Percentiles rank a stretch among this genome's conserved stretches.
These are phyloP conservation scores for Geotrichum australiense DNA, from an alignment of 1,139 yeast species.

Conservation along the genomic window DNA sequence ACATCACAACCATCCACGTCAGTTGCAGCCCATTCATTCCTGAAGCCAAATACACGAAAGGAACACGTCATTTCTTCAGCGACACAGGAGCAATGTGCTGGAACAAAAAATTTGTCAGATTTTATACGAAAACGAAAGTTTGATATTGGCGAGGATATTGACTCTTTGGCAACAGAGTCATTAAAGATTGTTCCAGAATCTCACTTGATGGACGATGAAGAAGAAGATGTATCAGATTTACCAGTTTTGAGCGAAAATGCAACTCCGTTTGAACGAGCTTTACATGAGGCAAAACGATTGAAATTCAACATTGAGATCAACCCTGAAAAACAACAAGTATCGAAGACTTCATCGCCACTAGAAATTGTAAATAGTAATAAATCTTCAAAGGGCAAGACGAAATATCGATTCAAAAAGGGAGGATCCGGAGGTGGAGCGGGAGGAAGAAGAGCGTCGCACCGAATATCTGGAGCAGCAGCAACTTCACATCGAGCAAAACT, in stretches of 20 bases:
- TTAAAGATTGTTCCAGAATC: slow-evolving; percentile 28
- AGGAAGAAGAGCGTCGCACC: slow-evolving; percentile 13
- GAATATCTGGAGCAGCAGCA: slow-evolving; percentile 12
- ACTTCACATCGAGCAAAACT: slow-evolving; percentile 8
- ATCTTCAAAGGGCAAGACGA: neutral
- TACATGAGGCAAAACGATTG: slow-evolving; percentile 28
- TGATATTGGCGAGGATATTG: slow-evolving; percentile 22
- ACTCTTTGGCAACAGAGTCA: slow-evolving; percentile 28
- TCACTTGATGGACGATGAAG: slow-evolving; percentile 33
- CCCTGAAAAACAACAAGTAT: too few relatives aligned
- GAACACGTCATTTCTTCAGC: slow-evolving; percentile 3
- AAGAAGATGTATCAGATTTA: slow-evolving; percentile 28
- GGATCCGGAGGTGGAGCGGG: slow-evolving; percentile 15
- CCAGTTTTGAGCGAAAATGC: slow-evolving; percentile 21
- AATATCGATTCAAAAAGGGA: slow-evolving; percentile 6
- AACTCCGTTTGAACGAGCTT: slow-evolving; percentile 25
- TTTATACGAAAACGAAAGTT: slow-evolving; percentile 18
- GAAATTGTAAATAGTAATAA: slow-evolving; percentile 5
- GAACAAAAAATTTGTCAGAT: slow-evolving; percentile 19
- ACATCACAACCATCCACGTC: neutral
- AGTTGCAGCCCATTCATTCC: neutral
- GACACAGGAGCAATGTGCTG: slow-evolving; percentile 11
- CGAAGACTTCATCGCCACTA: slow-evolving; percentile 12
- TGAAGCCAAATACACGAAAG: neutral
- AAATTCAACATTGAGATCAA: slow-evolving; percentile 28